These are phyloP conservation scores for Balamuthia mandrillaris DNA, from an alignment of 208 protist genomes.

Conservation along the genomic window DNA sequence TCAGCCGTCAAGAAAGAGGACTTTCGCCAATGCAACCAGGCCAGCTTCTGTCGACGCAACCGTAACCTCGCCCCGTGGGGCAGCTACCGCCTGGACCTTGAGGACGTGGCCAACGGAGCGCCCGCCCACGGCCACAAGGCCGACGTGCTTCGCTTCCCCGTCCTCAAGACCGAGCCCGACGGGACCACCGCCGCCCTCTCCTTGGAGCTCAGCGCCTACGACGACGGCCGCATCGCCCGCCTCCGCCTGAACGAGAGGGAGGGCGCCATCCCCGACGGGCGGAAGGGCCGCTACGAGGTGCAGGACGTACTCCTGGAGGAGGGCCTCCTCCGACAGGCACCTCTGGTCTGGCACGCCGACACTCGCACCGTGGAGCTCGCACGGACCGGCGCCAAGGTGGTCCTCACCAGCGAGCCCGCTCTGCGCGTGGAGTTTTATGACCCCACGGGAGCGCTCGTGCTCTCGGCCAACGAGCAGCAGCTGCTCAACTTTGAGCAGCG, in stretches of 20 bases:
- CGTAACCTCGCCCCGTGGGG: background rate
- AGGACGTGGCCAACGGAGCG: background rate
- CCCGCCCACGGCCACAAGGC: background rate
- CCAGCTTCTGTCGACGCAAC: conserved; percentile 63
- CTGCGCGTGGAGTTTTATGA: conserved; percentile 45
- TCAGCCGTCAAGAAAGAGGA: conserved; percentile 69
- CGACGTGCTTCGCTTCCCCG: background rate
- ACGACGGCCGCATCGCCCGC: conserved; percentile 28
- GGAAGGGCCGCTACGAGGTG: conserved; percentile 56
- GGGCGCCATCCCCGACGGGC: too few relatives aligned
- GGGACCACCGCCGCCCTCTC: background rate
- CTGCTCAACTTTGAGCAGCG: conserved; percentile 58
- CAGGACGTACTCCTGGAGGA: conserved; percentile 44
- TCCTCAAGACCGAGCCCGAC: background rate
- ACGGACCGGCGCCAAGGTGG: background rate
- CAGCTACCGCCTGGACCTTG: background rate
- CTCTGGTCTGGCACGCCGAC: background rate
- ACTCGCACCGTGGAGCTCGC: background rate
- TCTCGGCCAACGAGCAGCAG: conserved; percentile 34
- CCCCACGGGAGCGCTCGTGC: background rate
- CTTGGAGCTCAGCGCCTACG: conserved; percentile 37
- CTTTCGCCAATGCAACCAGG: conserved; percentile 70
- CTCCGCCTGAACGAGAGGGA: conserved; percentile 50
- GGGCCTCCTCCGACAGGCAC: background rate
- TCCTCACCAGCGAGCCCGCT: conserved; percentile 5